These are phyloP conservation scores for Chytriomyces confervae DNA, from an alignment of 192 early-diverging fungal species.

Conservation along the genomic window DNA sequence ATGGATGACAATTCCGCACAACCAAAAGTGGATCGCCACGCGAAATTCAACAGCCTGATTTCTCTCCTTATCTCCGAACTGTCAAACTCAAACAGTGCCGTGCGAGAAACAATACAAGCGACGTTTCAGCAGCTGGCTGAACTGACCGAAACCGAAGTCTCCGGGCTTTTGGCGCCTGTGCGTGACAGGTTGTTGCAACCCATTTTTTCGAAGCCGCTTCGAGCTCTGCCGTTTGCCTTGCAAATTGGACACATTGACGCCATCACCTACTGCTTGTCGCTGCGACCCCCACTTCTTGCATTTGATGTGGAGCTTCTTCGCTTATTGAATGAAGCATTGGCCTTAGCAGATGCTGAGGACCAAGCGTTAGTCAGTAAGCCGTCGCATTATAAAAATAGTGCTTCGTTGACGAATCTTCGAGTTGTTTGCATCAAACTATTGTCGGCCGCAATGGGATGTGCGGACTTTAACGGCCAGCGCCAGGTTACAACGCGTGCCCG, in stretches of 20 bases:
- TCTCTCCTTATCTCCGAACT: slow-evolving; percentile 86
- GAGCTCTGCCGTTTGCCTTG: slow-evolving; percentile 92
- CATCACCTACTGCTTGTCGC: slow-evolving; percentile 91
- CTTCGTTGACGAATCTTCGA: slow-evolving; percentile 83
- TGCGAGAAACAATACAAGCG: slow-evolving; percentile 86
- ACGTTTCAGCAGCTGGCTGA: slow-evolving; percentile 82
- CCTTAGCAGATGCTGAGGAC: slow-evolving; percentile 96
- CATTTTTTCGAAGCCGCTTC: slow-evolving; percentile 96
- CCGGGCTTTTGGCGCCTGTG: slow-evolving; percentile 82
- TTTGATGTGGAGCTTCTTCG: slow-evolving; percentile 93
- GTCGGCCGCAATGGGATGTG: slow-evolving; percentile 88
- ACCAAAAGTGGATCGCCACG: slow-evolving; percentile 25
- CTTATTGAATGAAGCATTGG: slow-evolving; percentile 87
- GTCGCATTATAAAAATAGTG: slow-evolving; percentile 80
- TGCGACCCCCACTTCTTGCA: slow-evolving; percentile 84
- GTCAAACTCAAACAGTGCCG: slow-evolving; percentile 84
- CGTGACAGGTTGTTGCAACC: slow-evolving; percentile 84
- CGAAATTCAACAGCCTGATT: slow-evolving; percentile 81
- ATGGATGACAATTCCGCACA: neutral
- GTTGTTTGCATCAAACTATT: slow-evolving; percentile 97
- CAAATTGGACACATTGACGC: slow-evolving; percentile 99
- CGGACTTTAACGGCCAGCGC: slow-evolving; percentile 73
- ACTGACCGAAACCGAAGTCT: slow-evolving; percentile 78
- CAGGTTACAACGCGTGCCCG: slow-evolving; percentile 82
- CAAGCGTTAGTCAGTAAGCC: slow-evolving; percentile 88